phyloP scores from a whole-genome alignment of 1,139 yeast genomes.

The Candida sp. region DNA sequence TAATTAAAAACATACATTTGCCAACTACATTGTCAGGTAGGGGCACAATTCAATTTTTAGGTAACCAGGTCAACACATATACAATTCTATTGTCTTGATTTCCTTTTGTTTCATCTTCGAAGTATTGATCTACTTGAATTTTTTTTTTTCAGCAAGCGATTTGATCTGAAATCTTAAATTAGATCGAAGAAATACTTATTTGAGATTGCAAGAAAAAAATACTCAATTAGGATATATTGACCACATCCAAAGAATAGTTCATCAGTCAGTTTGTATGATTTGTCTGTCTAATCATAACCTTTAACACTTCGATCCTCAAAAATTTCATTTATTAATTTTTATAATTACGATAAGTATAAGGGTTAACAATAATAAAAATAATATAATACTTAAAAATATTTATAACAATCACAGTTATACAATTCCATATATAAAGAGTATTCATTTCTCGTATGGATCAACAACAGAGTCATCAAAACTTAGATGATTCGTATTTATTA shows the following conservation, averaged over 20 bases:
- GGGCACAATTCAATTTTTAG: neutral
- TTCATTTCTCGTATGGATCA: constrained; percentile 2
- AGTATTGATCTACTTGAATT: neutral
- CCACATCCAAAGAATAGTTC: neutral
- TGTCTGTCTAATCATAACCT: neutral
- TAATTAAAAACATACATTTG: neutral
- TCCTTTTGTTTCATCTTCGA: neutral
- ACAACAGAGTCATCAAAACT: constrained; percentile 2
- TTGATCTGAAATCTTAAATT: neutral
- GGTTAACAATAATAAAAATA: neutral
- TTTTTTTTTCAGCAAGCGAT: neutral
- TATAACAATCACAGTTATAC: no score
- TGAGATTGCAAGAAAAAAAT: neutral
- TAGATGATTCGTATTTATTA: constrained; percentile 2
- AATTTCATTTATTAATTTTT: neutral
- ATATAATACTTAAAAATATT: neutral
- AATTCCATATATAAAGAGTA: neutral
- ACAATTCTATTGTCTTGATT: neutral
- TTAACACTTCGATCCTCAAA: neutral
- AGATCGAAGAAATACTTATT: neutral
- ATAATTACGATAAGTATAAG: neutral
- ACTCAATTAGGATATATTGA: neutral
- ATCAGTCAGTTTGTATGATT: neutral
- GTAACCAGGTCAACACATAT: neutral
- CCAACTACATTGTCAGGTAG: neutral